These are phyloP conservation scores for Monosporozyma solicola DNA, from an alignment of 805 yeast genomes.

Conservation along the genomic window DNA sequence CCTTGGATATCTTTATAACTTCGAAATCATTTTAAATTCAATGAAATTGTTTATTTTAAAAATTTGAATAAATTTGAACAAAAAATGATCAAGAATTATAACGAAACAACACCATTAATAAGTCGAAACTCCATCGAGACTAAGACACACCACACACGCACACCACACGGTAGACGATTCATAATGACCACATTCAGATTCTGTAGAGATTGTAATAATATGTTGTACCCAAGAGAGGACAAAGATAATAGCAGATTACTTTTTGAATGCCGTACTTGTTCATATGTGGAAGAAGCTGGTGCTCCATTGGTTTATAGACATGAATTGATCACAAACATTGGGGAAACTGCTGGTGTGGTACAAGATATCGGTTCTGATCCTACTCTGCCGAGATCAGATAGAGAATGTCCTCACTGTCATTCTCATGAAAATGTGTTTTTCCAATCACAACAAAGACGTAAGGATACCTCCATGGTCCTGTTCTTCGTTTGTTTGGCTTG, in stretches of 20 bases:
- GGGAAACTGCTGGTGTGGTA: constrained; percentile 93
- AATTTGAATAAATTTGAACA: neutral
- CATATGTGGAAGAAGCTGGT: constrained; percentile 86
- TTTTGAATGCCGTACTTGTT: constrained; percentile 91
- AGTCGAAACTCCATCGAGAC: neutral
- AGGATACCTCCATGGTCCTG: constrained; percentile 90
- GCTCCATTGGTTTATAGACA: constrained; percentile 84
- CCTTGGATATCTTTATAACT: neutral
- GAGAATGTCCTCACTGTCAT: constrained; percentile 85
- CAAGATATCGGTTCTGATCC: constrained; percentile 95
- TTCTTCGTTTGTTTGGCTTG: constrained; percentile 89
- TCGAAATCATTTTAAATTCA: neutral
- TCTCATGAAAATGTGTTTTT: constrained; percentile 90
- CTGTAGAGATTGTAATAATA: constrained; percentile 93
- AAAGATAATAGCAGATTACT: constrained; percentile 59
- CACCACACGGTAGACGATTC: neutral
- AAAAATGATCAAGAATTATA: neutral
- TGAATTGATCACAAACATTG: constrained; percentile 84
- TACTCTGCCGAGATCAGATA: constrained; percentile 92
- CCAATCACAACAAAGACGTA: constrained; percentile 91
- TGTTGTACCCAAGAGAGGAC: constrained; percentile 96
- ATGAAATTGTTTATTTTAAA: neutral
- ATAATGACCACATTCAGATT: constrained; percentile 87
- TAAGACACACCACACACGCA: neutral
- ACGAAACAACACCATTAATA: neutral